Evolutionary conservation across 2,329 filamentous ascomycete genomes (phyloP).

Genomic region (Fusarium sp.): DNA sequence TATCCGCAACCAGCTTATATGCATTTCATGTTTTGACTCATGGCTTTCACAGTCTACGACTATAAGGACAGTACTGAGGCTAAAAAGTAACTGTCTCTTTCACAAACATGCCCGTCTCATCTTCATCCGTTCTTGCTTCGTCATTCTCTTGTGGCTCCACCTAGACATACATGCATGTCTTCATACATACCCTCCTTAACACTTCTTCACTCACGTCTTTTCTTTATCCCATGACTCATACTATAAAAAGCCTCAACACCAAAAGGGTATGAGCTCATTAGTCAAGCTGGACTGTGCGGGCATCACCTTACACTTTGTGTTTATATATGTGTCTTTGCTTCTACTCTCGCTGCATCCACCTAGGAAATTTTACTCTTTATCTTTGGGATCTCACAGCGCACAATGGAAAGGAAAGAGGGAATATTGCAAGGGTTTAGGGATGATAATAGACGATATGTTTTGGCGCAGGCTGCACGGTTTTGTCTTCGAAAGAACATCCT

Average conservation of each 20-base stretch:
- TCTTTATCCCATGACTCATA: slow-evolving; percentile 18
- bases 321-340: neutral
- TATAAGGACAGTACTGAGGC: neutral
- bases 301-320: neutral
- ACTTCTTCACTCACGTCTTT: neutral
- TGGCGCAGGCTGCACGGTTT: slow-evolving; percentile 2
- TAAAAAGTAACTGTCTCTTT: slow-evolving; percentile 10
- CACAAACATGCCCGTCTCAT: neutral
- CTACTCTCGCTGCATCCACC: slow-evolving; percentile 8
- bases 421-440: neutral
- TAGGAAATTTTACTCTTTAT: slow-evolving; percentile 10
- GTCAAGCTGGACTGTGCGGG: neutral
- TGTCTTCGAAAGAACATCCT: neutral
- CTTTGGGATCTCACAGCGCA: neutral
- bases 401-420: neutral
- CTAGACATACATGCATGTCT: slow-evolving; percentile 6
- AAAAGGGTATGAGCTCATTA: slow-evolving; percentile 6
- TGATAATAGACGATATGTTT: slow-evolving; percentile 20
- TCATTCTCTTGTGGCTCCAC: slow-evolving; percentile 1
- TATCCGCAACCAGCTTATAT: neutral
- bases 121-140: slow-evolving; percentile 1
- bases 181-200: neutral
- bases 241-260: slow-evolving; percentile 13
- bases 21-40: neutral
- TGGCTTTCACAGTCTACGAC: neutral